phyloP scores from a whole-genome alignment of 257 asterid genomes.

The Verbascum thapsus region DNA sequence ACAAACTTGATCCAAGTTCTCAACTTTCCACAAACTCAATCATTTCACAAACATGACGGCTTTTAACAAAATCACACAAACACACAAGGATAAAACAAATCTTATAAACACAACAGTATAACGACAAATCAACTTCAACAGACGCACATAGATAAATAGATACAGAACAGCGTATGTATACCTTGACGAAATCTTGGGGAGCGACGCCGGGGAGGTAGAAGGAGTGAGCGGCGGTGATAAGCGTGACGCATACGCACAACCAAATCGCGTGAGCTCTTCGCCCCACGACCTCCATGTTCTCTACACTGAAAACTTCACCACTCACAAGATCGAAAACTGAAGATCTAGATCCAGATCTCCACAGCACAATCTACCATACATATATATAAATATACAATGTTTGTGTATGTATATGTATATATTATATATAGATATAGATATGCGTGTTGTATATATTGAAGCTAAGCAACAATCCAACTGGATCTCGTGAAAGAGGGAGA shows the following conservation, averaged over 20 bases:
- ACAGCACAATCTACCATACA: too few relatives aligned
- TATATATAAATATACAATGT: neutral
- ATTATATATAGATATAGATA: neutral
- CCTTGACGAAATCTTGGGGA: conserved; percentile 81
- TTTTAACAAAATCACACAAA: too few relatives aligned
- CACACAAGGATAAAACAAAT: too few relatives aligned
- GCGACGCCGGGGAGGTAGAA: conserved; percentile 93
- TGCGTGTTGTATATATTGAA: neutral
- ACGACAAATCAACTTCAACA: conserved; percentile 4
- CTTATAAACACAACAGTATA: too few relatives aligned
- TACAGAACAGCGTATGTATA: conserved; percentile 21
- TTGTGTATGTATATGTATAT: neutral
- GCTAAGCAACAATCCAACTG: conserved; percentile 16
- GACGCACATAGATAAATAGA: neutral
- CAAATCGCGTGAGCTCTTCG: conserved; percentile 33
- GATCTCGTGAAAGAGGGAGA: neutral
- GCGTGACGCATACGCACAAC: conserved; percentile 35
- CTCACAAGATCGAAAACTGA: conserved; percentile 16
- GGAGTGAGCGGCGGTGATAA: conserved; percentile 47
- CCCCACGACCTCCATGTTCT: conserved; percentile 39
- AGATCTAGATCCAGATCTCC: conserved; percentile 30
- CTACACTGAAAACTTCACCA: conserved; percentile 16
- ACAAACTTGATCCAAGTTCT: too few relatives aligned
- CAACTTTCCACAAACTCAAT: too few relatives aligned
- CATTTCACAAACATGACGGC: too few relatives aligned